A percentile compares a stretch with the other conserved stretches of the same genome.
phyloP scores from a whole-genome alignment of 2,329 filamentous ascomycete species.

The Pseudocercospora fuligena region DNA sequence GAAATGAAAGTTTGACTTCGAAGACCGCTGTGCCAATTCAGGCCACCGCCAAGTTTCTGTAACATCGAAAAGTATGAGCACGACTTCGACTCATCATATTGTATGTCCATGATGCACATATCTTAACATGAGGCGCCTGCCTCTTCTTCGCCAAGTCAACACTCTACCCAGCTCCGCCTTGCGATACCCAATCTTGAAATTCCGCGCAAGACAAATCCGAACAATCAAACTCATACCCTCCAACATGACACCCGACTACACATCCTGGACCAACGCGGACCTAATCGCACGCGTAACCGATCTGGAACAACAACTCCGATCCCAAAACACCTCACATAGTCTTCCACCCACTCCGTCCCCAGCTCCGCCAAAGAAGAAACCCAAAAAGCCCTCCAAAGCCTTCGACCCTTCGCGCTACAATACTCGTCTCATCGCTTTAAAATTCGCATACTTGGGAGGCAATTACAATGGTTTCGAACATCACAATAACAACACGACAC shows the following conservation, averaged over 20 bases:
- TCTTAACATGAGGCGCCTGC: slow-evolving; percentile 2
- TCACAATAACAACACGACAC: slow-evolving; percentile 69
- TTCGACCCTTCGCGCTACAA: slow-evolving; percentile 82
- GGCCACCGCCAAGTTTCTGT: neutral
- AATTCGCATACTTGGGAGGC: slow-evolving; percentile 90
- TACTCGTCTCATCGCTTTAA: slow-evolving; percentile 84
- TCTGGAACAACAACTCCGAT: slow-evolving; percentile 68
- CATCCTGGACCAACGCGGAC: slow-evolving; percentile 69
- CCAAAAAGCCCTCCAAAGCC: slow-evolving; percentile 48
- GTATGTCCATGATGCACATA: neutral
- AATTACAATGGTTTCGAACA: slow-evolving; percentile 94
- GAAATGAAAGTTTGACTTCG: neutral
- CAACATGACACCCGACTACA: slow-evolving; percentile 56
- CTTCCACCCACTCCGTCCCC: slow-evolving; percentile 12
- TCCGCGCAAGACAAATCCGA: neutral
- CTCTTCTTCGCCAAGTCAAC: neutral
- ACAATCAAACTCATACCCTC: neutral
- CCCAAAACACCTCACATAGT: slow-evolving; percentile 46
- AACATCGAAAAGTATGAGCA: neutral
- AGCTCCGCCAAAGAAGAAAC: slow-evolving; percentile 35
- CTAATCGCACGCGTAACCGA: slow-evolving; percentile 70
- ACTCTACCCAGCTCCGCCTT: neutral
- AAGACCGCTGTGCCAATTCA: neutral
- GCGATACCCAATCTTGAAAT: neutral
- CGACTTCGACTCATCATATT: neutral